Base-by-base conservation (phyloP, 257 asterid species). In the Forsythia suspensa region DNA sequence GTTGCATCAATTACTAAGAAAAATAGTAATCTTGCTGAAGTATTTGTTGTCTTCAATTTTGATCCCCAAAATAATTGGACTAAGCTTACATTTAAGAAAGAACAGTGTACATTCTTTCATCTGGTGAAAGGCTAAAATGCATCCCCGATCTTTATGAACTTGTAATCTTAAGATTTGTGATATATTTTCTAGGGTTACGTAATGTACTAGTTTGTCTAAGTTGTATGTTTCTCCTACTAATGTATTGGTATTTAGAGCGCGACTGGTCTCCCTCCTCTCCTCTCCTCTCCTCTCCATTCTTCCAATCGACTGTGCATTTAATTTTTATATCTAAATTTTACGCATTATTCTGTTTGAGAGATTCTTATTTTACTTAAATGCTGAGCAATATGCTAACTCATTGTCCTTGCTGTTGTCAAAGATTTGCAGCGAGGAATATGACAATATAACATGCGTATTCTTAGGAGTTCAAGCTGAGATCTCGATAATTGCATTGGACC, bases 371-470 rank as follows among this genome's bases (percentile, higher is more conserved):
- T 41, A 13, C 21, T 3, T 78, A 20, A 46, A 38, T 59, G 2
- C 12, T 71, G 48, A 57, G 70, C 74, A 43, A 71, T 67, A 68
- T 79, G 81, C 40, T 66, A 80, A 88, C 87, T 81, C 72, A 77
- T 67, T 76, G 40, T 38, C 82, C 76, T 72, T 72, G 70, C 75
- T 85, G 78, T 73, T 85, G 71, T 79, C 57, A 72, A 79, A 96
- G 99, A 88, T 96, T 78, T 96, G 97, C 95, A 85, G 93, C 5
- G 91, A 90, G 90, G 98, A 96, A 83, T 96, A 96, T 85, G 97
- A 87, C 88, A 88, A 86, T 65, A 38, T 79, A 75, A 92, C 96
- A 61, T 96, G 98, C 84, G 48, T 90, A 75, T 81, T 91, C 51
- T 82, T 96, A 81, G 98, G 98, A 87, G 85, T 90, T 87, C 97